A percentile compares a stretch with the other conserved stretches of the same genome.
Conservation (phyloP, 495 filamentous ascomycete genomes). For the Tuber calosporum region DNA sequence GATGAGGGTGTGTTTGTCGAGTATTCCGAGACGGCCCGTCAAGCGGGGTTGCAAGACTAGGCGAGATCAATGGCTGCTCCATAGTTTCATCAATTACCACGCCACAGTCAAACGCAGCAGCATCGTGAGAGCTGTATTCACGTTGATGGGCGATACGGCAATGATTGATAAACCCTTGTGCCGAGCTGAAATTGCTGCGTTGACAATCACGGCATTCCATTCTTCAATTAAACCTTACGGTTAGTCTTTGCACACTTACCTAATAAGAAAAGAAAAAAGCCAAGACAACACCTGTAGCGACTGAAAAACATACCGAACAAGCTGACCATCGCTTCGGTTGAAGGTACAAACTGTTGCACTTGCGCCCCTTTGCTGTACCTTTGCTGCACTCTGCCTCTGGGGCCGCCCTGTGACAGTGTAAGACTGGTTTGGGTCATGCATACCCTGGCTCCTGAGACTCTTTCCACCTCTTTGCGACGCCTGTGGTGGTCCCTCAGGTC, state of each 20-base stretch:
- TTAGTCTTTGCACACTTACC: conserved; percentile 7
- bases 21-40: conserved; percentile 39
- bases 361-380: conserved; percentile 36
- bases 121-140: conserved; percentile 89
- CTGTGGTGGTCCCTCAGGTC: conserved; percentile 23
- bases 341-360: conserved; percentile 36
- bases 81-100: conserved; percentile 59
- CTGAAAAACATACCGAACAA: conserved; percentile 37
- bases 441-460: conserved; percentile 28
- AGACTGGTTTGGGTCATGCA: conserved; percentile 42
- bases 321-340: conserved; percentile 33
- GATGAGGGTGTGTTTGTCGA: conserved; percentile 36
- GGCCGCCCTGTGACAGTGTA: conserved; percentile 50
- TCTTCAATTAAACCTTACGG: conserved; percentile 46
- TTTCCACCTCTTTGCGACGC: conserved; percentile 19
- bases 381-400: conserved; percentile 43
- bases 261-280: not conserved
- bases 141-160: conserved; percentile 89
- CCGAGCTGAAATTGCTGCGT: conserved; percentile 82
- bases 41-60: conserved; percentile 26
- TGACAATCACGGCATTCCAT: conserved; percentile 84
- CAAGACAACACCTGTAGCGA: not conserved
- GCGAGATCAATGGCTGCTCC: conserved; percentile 24
- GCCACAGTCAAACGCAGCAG: conserved; percentile 82
- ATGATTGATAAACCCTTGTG: conserved; percentile 97